Evolutionary conservation across 768 basidiomycete species (phyloP).

Genomic region (Agaricus sinodeliciosus): DNA sequence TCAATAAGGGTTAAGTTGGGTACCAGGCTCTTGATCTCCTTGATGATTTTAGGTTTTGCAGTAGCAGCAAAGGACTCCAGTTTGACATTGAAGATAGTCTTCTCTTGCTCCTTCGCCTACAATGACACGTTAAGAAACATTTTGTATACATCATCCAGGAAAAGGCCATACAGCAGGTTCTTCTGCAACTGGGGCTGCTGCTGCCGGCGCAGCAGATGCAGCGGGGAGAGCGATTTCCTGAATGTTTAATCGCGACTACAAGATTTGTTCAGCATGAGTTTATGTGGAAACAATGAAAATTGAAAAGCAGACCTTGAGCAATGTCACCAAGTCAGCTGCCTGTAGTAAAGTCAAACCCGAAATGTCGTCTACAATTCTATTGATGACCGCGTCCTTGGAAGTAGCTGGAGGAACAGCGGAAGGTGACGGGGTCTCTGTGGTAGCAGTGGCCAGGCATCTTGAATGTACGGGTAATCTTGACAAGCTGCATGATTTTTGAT

Average conservation of each 20-base stretch:
- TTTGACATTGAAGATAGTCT: conserved; percentile 94
- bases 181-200: conserved; percentile 54
- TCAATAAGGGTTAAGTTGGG: conserved; percentile 97
- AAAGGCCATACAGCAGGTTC: conserved; percentile 53
- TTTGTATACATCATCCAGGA: not conserved
- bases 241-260: conserved; percentile 86
- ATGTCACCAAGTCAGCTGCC: conserved; percentile 88
- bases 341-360: conserved; percentile 84
- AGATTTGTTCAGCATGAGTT: not conserved
- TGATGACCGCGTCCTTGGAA: conserved; percentile 59
- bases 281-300: not conserved
- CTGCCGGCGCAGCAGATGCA: conserved; percentile 53
- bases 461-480: conserved; percentile 31
- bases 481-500: conserved; percentile 21
- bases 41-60: conserved; percentile 94
- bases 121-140: not conserved
- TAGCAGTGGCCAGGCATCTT: conserved; percentile 54
- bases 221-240: conserved; percentile 94
- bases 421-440: conserved; percentile 36
- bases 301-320: conserved; percentile 71
- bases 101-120: conserved; percentile 96
- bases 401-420: conserved; percentile 33
- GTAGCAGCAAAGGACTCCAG: conserved; percentile 90
- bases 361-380: conserved; percentile 89
- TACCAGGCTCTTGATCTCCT: conserved; percentile 93